Evolutionary conservation across 139 green algal genomes (phyloP).

Genomic region (Closterium sp.): DNA sequence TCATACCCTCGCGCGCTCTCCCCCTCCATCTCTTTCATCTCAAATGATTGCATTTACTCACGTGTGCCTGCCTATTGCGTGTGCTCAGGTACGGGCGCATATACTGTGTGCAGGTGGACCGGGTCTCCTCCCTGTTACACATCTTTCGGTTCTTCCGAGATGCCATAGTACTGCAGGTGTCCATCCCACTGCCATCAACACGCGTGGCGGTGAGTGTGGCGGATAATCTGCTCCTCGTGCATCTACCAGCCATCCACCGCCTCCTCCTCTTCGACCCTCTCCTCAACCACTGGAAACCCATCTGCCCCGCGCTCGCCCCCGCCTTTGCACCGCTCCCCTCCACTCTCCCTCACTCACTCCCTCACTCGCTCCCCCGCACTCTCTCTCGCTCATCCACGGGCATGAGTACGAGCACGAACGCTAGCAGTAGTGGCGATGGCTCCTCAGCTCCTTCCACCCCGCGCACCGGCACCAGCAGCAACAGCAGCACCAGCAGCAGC

Average conservation of each 20-base stretch:
- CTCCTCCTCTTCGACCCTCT: conserved; percentile 49
- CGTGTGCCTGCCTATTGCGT: background rate
- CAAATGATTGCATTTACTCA: no score
- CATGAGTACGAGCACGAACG: background rate
- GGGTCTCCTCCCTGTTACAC: conserved; percentile 26
- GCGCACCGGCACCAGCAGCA: background rate
- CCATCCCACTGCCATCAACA: background rate
- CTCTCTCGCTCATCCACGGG: background rate
- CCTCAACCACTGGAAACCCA: conserved; percentile 10
- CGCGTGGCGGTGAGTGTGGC: conserved; percentile 35
- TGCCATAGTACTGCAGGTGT: conserved; percentile 44
- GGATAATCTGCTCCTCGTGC: conserved; percentile 47
- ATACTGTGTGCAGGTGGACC: conserved; percentile 57
- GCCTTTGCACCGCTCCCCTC: background rate
- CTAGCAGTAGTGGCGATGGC: background rate
- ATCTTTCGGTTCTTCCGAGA: conserved; percentile 52
- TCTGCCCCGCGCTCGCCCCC: conserved; percentile 36
- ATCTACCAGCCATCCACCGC: conserved; percentile 33
- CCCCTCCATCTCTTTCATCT: background rate
- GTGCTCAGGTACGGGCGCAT: conserved; percentile 45
- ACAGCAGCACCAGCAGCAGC: background rate
- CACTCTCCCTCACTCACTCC: background rate
- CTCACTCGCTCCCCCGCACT: background rate
- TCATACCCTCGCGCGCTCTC: background rate
- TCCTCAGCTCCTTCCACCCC: background rate